Evolutionary conservation across 352 stramenopile genomes (phyloP).

Genomic region (Phytopythium oedochilum): DNA sequence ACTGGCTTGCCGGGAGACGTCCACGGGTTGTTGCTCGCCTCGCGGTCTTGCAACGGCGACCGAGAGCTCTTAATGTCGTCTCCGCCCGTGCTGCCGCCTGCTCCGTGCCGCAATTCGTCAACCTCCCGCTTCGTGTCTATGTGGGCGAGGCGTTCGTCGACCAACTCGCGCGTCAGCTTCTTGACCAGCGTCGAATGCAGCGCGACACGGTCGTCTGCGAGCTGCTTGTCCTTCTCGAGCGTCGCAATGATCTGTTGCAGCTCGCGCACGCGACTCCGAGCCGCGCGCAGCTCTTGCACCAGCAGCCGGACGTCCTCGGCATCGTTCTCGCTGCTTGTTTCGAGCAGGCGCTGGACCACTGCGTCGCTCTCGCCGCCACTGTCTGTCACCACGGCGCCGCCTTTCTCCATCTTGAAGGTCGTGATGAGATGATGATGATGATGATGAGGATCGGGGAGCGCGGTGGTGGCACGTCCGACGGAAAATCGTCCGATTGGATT

Average conservation of each 20-base stretch:
- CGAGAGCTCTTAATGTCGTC: conserved; percentile 12
- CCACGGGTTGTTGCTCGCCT: conserved; percentile 41
- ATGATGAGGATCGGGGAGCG: not conserved
- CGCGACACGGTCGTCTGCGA: conserved; percentile 40
- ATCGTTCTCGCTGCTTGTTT: not conserved
- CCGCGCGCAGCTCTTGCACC: conserved; percentile 10
- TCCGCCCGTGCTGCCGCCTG: conserved; percentile 16
- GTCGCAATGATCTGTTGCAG: conserved; percentile 42
- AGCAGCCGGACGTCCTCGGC: conserved; percentile 13
- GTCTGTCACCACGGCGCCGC: not conserved
- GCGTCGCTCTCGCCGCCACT: not conserved
- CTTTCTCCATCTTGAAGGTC: not conserved
- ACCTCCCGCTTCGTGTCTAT: conserved; percentile 68
- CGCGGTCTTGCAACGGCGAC: conserved; percentile 25
- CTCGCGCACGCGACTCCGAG: conserved; percentile 15
- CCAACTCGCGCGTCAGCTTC: conserved; percentile 70
- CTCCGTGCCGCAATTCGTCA: conserved; percentile 34
- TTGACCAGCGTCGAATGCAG: conserved; percentile 50
- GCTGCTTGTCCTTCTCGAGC: conserved; percentile 48
- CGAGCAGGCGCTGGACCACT: not conserved
- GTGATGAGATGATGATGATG: conserved; percentile 3
- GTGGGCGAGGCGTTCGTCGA: conserved; percentile 71
- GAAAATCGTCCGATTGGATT: too few species aligned
- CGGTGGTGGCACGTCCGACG: not conserved
- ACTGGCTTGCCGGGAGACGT: conserved; percentile 34